Conservation (phyloP, 148 eudicot genomes). For the Suaeda aralocaspica region DNA sequence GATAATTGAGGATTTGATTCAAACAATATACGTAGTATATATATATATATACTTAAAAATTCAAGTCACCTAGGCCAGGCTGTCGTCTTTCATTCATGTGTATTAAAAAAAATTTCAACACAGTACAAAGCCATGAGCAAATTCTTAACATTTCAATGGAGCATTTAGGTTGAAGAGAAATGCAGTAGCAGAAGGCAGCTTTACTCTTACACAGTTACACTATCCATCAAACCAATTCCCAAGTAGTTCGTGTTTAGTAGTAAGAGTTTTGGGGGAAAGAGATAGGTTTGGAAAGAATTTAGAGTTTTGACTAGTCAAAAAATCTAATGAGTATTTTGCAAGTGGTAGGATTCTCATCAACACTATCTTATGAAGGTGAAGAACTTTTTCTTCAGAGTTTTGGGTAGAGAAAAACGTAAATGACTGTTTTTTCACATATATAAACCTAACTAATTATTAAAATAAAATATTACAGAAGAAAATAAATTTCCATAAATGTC, state of each 20-base stretch:
- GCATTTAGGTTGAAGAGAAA: not conserved
- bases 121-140: conserved; percentile 9
- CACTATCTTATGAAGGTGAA: too few species aligned
- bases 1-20: not conserved
- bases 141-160: not conserved
- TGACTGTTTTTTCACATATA: too few species aligned
- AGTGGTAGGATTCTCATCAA: too few species aligned
- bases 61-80: conserved; percentile 4
- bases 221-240: not conserved
- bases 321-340: too few species aligned
- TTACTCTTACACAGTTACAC: not conserved
- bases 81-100: not conserved
- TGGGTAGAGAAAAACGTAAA: too few species aligned
- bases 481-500: too few species aligned
- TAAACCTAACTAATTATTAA: too few species aligned
- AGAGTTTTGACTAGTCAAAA: too few species aligned
- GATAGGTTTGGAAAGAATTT: too few species aligned
- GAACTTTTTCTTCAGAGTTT: too few species aligned
- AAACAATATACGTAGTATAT: not conserved
- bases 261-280: too few species aligned
- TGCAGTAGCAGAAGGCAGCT: not conserved
- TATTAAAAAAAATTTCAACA: not conserved
- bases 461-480: too few species aligned
- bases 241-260: not conserved
- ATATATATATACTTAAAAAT: not conserved